Evolutionary conservation across 192 early-diverging fungal genomes (phyloP), one percentile per base, ranked within the genome.

Genomic region (Diversispora epigaea): DNA sequence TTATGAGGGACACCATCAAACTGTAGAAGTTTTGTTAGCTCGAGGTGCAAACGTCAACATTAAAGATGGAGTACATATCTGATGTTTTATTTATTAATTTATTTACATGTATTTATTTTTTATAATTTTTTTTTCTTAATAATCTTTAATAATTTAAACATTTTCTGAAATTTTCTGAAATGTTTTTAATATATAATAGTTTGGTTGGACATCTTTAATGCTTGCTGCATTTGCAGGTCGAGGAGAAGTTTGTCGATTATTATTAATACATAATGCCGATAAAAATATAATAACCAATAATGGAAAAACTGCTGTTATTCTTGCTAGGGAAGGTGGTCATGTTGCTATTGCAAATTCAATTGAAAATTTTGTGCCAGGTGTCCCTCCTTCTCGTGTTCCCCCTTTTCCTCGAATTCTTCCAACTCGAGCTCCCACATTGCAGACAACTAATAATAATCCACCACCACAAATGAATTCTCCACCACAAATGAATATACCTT

Each of bases 121-220:
- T 11, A 46, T 46, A 41, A 58, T 19, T 49, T 68, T 49, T 68
- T 19, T 50, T 47, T 55, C 14, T 39, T 69, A 63, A 63, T 61
- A 19, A 61, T 61, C 4, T 3, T 61, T 6, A 65, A 65, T 52
- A 8, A 19, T 49, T 6, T 22, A 3, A 58, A 58, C 9, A 22
- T 14, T 67, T 44, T 67, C 21, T 68, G 14, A 68, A 49, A 12
- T 15, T 68, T 12, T 21, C 4, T 61, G 3, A 21, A 46, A 21
- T 19, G 15, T 50, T 40, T 55, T 39, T 5, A 7, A n/a, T 11
- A 41, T 3, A 1, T 61, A 39, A 39, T 65, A 75, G 64, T 80
- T 79, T 32, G 82, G 82, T 6, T 83, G 82, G 82, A 78, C 82
- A 1, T 65, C 79, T 3, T 65, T 83, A 15, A 83, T 83, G 82